Conservation (phyloP, 768 basidiomycete genomes). For the Chalciporus sphaerocephalus region DNA sequence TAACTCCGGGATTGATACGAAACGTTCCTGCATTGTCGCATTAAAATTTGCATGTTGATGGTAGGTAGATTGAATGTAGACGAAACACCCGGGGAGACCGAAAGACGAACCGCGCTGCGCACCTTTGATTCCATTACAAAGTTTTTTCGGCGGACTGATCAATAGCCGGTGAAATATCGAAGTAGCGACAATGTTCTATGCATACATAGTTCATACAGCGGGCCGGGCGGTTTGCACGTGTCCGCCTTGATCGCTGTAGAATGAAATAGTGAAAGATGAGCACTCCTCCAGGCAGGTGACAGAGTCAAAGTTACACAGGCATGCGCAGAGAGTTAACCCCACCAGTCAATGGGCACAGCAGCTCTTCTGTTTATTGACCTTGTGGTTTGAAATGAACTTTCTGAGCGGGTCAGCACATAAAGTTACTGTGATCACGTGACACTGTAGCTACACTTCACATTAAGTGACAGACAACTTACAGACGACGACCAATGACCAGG, state of each 20-base stretch:
- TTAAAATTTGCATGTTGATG: too few relatives aligned
- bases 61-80: neutral
- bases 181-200: neutral
- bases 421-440: constrained; percentile 21
- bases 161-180: neutral
- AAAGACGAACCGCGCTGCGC: constrained; percentile 5
- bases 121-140: constrained; percentile 16
- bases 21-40: too few relatives aligned
- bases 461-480: neutral
- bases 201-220: constrained; percentile 3
- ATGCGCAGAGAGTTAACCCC: neutral
- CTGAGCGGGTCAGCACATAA: too few relatives aligned
- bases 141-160: neutral
- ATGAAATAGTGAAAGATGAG: neutral
- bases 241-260: constrained; percentile 26
- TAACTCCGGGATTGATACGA: neutral
- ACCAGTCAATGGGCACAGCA: neutral
- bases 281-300: neutral
- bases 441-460: neutral
- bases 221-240: constrained; percentile 16
- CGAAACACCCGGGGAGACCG: neutral
- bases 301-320: neutral
- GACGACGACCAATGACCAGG: constrained; percentile 20
- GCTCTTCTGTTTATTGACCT: neutral
- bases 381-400: too few relatives aligned